Base-by-base conservation (phyloP, 1,284 basidiomycete species). In the Ustilago nuda region DNA sequence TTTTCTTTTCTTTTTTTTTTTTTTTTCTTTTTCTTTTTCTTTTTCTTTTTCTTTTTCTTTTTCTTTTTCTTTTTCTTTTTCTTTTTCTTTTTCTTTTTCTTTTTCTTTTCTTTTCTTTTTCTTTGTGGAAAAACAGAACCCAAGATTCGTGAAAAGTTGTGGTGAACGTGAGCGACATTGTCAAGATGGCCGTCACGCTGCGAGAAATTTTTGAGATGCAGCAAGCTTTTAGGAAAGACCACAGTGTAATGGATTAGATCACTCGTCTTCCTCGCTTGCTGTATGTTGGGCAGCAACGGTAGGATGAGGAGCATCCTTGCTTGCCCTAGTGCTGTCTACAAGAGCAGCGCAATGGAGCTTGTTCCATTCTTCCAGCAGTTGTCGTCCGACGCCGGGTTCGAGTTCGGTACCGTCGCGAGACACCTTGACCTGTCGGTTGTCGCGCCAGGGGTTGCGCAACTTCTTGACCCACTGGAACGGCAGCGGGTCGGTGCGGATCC, bases 401-500 rank as follows among this genome's bases (percentile, higher is more conserved):
- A 97, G 86, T 86, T 97, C 94, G 1, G 94, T 96, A 13, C 94
- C 94, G 82, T 97, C 94, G 60, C 94, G 89, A 12, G 93, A 96
- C 11, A 87, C 85, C 88, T 95, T 96, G 73, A 96, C 90, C 84
- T 96, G 94, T 55, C 92, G 89, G 72, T 93, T 93, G 81, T 94
- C 91, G 76, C 96, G 95, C 95, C 94, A 97, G 0, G 93, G 92
- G 82, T 97, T 97, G 45, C 94, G 91, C 59, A 96, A 86, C 82
- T 94, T 92, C 50, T 91, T 89, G 33, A 92, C 92, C 56, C 90
- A 89, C 76, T 88, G 88, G 86, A 97, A 96, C 1, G 93, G 91
- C n/a, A 97, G 85, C 4, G 90, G 89, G 8, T 90, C 88, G 0
- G 91, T 92, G 74, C 90, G 90, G 58, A 95, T 83, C 95, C 95